Evolutionary conservation across 2,329 filamentous ascomycete genomes (phyloP), one percentile per base, ranked within the genome.

Genomic region (Thermochaetoides dissita): DNA sequence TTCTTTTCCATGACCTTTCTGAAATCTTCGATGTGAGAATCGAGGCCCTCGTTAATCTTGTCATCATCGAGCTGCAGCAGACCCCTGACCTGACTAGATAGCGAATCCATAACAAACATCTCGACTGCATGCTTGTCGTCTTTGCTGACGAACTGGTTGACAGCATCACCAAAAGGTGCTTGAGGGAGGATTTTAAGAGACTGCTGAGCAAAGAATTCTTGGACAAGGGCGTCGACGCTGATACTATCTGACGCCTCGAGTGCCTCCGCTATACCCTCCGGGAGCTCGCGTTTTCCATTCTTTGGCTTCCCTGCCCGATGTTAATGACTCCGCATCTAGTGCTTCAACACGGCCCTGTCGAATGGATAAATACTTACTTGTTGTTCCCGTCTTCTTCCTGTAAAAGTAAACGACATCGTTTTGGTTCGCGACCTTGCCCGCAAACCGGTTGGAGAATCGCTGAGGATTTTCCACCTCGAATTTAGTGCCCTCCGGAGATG

Each of bases 391-490:
- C 63, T 94, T 96, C 63, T 89, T 94, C 43, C 85, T 77, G 60
- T 95, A 80, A 58, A 94, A 96, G 55, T 89, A 83, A 1, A 98
- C 79, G 0, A 98, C 86, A 53, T 98, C 91, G 51, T 88, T 93
- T 8, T 81, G 79, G 56, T 98, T 98, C 45, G 91, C 91, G 1
- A 98, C 89, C 55, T 78, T 84, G n/a, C 79, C 82, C 1, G 82
- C 72, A 52, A 96, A 98, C 3, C 87, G 76, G 57, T 94, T 94
- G 0, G 89, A 96, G 55, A 96, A 95, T 7, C 91, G 79, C 58
- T 96, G 91, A 0, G 91, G 88, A 47, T 98, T 98, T 59, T 96
- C 91, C 49, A 83, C 81, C 51, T 96, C 84, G 54, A 86, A 98
- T 32, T 78, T 76, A 10, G 86, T 84, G 4, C 86, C 87, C 36